Percentiles rank a stretch among this genome's conserved stretches.
phyloP scores from a whole-genome alignment of 345 rosid genomes.

The Populus pruinosa region DNA sequence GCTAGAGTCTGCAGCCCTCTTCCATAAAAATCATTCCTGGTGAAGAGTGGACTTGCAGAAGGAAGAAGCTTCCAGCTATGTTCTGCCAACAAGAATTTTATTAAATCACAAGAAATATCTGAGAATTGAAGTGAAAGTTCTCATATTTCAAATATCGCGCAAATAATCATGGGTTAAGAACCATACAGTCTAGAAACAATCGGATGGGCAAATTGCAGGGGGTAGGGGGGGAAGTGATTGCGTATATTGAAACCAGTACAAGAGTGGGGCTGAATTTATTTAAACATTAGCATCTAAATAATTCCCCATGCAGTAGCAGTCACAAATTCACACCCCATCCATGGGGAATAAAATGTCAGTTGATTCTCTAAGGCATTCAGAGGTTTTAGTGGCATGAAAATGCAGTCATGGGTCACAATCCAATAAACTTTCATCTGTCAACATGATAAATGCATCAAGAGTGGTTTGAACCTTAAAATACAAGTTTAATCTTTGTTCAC shows the following conservation, averaged over 20 bases:
- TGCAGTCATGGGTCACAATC: no score
- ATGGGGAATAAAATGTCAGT: no score
- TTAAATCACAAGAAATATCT: neutral
- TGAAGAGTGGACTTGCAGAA: constrained; percentile 35
- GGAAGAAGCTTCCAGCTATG: constrained; percentile 26
- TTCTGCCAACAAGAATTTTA: constrained; percentile 21
- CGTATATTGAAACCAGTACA: neutral
- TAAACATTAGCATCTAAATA: no score
- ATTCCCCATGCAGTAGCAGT: no score
- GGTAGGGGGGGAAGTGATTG: neutral
- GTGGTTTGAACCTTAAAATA: no score
- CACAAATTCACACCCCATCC: no score
- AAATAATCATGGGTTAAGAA: neutral
- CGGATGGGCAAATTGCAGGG: neutral
- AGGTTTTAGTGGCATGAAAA: no score
- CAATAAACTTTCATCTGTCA: no score
- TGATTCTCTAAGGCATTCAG: no score
- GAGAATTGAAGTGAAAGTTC: neutral
- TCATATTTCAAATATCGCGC: neutral
- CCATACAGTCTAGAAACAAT: neutral
- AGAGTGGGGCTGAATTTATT: neutral
- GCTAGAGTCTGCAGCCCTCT: constrained; percentile 44
- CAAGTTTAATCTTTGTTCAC: no score
- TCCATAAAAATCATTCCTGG: constrained; percentile 23
- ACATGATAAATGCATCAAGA: no score